These are phyloP conservation scores for Penicillium riverlandense DNA, from an alignment of 495 filamentous ascomycete genomes.

Conservation along the genomic window DNA sequence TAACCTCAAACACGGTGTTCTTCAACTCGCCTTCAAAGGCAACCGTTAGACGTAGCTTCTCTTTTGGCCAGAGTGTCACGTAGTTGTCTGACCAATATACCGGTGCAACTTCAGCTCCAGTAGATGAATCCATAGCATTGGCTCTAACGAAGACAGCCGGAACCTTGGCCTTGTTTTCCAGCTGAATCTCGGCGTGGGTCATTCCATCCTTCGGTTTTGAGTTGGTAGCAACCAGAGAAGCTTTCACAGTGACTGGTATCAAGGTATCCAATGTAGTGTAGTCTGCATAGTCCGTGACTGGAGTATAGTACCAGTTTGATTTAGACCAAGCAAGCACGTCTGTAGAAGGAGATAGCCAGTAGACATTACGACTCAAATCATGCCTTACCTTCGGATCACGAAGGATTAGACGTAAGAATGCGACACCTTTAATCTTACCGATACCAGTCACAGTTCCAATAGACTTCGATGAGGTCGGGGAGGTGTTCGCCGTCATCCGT, in stretches of 20 bases:
- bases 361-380: slow-evolving; percentile 51
- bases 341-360: slow-evolving; percentile 46
- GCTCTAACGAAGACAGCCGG: slow-evolving; percentile 54
- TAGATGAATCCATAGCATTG: slow-evolving; percentile 30
- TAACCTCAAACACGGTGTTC: neutral
- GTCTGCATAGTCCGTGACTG: slow-evolving; percentile 45
- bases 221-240: slow-evolving; percentile 5
- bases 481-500: slow-evolving; percentile 11
- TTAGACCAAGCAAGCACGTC: slow-evolving; percentile 50
- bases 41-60: slow-evolving; percentile 34
- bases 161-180: slow-evolving; percentile 45
- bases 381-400: slow-evolving; percentile 8
- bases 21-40: slow-evolving; percentile 9
- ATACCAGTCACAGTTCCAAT: slow-evolving; percentile 20
- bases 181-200: slow-evolving; percentile 15
- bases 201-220: neutral
- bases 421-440: slow-evolving; percentile 31
- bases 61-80: slow-evolving; percentile 51
- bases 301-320: slow-evolving; percentile 53
- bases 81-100: slow-evolving; percentile 58
- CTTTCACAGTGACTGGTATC: slow-evolving; percentile 24
- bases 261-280: slow-evolving; percentile 42
- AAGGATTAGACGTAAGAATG: slow-evolving; percentile 45
- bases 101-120: slow-evolving; percentile 38
- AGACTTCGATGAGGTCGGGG: slow-evolving; percentile 18